Evolutionary conservation across 2,329 filamentous ascomycete genomes (phyloP), one percentile per base, ranked within the genome.

Genomic region (Aspergillus sp.): DNA sequence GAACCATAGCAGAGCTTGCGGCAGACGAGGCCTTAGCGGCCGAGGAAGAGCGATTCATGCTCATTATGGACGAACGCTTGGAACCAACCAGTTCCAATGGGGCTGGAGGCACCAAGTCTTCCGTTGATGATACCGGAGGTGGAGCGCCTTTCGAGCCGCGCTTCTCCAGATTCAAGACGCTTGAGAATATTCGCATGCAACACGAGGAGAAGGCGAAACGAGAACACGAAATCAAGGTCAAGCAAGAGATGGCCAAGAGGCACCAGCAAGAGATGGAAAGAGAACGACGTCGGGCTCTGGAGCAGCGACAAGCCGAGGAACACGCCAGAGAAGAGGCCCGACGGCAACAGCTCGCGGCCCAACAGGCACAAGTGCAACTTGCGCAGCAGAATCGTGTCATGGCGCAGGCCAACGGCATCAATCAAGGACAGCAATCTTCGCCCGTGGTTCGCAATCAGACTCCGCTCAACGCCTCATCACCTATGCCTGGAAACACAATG

Each of bases 21-120:
- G 91, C 91, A 5, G 93, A 98, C 61, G 90, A 98, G 69, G 91
- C 93, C 1, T 77, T 88, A 49, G 88, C 89, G 0, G 91, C 90
- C 26, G 87, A 89, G 49, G 83, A 88, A 53, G 90, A 98, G 67
- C 81, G 88, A 41, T 94, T 88, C 56, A 93, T 98, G 88, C 82
- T 97, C 43, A 83, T 88, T 26, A 81, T 90, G 68, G 93, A 98
- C 60, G 91, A 96, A 57, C 80, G 88, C 4, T 77, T 89, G 49
- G 78, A 81, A 8, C 75, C 84, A 1, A 78, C 74, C 36, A 73
- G 74, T 9, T 75, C 78, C 3, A 73, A 76, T 19, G 77, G 77
- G 5, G 77, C 81, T 49, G 75, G 78, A 48, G 76, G 76, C 2
- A 69, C 74, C 8, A 77, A 78, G 32, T 79, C 82, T 46, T 74